Evolutionary conservation across 176 grass and related monocot species (phyloP), one percentile per base, ranked within the genome.

Genomic region (Thalia dealbata): DNA sequence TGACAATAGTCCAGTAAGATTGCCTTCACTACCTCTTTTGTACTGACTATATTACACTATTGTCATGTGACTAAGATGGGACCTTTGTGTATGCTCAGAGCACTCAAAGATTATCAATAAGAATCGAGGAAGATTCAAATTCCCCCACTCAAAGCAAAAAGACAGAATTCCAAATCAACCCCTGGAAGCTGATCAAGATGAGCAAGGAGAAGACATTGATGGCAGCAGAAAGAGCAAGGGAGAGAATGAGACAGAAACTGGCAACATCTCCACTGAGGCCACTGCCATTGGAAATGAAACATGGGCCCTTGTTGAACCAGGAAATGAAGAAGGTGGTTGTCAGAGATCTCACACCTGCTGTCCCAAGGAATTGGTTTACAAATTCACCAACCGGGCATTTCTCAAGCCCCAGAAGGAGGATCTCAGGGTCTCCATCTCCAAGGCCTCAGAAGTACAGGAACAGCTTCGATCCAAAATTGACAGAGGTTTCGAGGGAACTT

Each of bases 161-260:
- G 1, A 63, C 78, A 73, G 91, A 86, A 72, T 79, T 86, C 77
- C 71, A 91, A 62, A 93, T 99, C 61, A 88, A 93, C 30, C 90
- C 95, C 74, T 99, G 90, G 95, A 90, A 70, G 21, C 80, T 99
- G 74, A 85, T 92, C 26, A 86, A 85, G 80, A 99, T 99, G 89
- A 99, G 90, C 61, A 85, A 84, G 67, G 87, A 93, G 38, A 99
- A 88, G 67, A 85, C 95, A 72, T 78, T 99, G 82, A 84, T 79
- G 26, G 87, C 95, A 0, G 85, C 90, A 3, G 95, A 93, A 60
- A 88, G 85, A 44, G 90, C 90, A 9, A 86, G 87, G 22, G 87
- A 93, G 44, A 79, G 81, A 41, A 99, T 99, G 56, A 74, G 73
- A 73, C 81, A 86, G 59, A 92, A 86, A 78, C 43, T 88, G 41